Evolutionary conservation across 371 early-diverging fungal genomes (phyloP), one percentile per base, ranked within the genome.

Genomic region (Homolaphlyctis polyrhiza): DNA sequence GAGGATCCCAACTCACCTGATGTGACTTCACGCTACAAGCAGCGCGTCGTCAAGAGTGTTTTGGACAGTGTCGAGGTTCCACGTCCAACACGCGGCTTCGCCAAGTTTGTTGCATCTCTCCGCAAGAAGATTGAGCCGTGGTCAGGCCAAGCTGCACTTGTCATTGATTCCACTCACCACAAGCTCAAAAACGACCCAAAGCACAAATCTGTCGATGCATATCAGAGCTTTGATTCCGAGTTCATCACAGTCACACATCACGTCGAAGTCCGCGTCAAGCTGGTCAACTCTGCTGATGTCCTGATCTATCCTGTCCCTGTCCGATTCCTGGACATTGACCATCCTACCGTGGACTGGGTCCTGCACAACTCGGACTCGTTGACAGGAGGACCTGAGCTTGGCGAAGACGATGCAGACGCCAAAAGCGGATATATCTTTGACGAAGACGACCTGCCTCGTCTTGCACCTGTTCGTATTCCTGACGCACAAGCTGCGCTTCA

Each of bases 191-290:
- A 21, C 52, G 52, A 51, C 52, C 52, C 52, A 14, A 6, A 21
- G 8, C 32, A 51, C 52, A 51, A 51, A 27, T 11, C 52, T 14
- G 32, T 51, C 27, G 52, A 51, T 21, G 25, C n/a, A 21, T 28
- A 14, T 27, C 52, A 51, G 32, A 11, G 11, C 8, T 51, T 51
- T 27, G 52, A 11, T 6, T 51, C 52, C 28, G 52, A 51, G 52
- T 51, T 51, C 27, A 27, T 51, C 11, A 51, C 52, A 11, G 52
- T 51, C 52, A 51, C 52, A 27, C 52, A 51, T 21, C 52, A 51
- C 14, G 27, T 51, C 32, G 52, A 51, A 21, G 28, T 51, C 14
- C 52, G 52, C 25, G 52, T 51, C 52, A 51, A 51, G 32, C 25
- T 51, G 11, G 52, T 27, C 25, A 51, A 51, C 32, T 8, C 27